Evolutionary conservation across 495 filamentous ascomycete species (phyloP).

Genomic region (Pseudotulostoma volvatum): DNA sequence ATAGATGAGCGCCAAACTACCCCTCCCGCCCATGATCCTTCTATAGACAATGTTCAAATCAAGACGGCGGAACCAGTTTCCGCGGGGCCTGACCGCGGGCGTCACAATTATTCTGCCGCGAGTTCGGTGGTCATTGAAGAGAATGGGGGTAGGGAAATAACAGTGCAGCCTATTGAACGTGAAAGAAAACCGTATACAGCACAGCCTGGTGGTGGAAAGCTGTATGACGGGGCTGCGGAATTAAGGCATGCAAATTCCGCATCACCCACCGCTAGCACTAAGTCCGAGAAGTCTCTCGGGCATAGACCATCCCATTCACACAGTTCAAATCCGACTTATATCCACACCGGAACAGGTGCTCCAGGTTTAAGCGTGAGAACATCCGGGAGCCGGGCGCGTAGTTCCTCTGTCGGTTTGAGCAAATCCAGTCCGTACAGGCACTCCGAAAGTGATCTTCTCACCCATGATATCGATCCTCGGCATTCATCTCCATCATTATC

Average conservation of each 20-base stretch:
- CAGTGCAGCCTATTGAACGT: conserved; percentile 38
- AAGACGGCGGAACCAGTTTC: conserved; percentile 8
- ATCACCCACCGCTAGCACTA: conserved; percentile 17
- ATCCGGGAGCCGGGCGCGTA: conserved; percentile 15
- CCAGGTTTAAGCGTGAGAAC: conserved; percentile 5
- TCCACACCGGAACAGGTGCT: conserved; percentile 12
- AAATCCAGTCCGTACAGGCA: conserved; percentile 19
- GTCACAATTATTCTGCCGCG: conserved; percentile 29
- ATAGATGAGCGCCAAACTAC: conserved; percentile 22
- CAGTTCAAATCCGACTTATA: conserved; percentile 13
- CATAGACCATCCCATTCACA: conserved; percentile 10
- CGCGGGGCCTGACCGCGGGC: conserved; percentile 30
- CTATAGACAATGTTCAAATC: conserved; percentile 7
- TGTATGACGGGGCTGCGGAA: conserved; percentile 24
- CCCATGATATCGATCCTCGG: conserved; percentile 6
- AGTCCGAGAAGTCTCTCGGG: too few relatives aligned
- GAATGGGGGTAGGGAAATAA: conserved; percentile 24
- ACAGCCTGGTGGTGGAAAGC: conserved; percentile 38
- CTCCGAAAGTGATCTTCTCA: conserved; percentile 24
- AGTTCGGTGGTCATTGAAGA: conserved; percentile 30
- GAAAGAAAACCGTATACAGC: conserved; percentile 45
- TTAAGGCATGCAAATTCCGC: conserved; percentile 12
- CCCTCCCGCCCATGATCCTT: conserved; percentile 7
- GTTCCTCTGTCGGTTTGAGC: conserved; percentile 19
- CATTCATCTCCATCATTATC: conserved; percentile 10